Evolutionary conservation across 306 rosid species (phyloP).

Genomic region (Fragaria iinumae): DNA sequence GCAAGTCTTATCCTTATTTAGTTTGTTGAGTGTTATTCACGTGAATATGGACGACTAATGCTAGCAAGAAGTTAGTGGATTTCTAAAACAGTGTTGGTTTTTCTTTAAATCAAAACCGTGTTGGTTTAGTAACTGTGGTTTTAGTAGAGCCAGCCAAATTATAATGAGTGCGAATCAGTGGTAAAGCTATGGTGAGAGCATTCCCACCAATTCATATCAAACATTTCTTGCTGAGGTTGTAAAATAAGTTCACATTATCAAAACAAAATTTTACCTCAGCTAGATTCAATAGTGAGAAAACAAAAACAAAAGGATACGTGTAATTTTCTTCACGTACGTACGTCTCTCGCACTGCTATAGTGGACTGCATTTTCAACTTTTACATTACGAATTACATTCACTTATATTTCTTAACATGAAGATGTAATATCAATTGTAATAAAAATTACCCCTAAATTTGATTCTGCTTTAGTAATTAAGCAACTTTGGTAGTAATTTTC

Average conservation of each 20-base stretch:
- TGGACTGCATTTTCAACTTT: not conserved
- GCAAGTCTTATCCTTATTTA: not conserved
- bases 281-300: not conserved
- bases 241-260: no score
- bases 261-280: not conserved
- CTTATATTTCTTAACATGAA: no score
- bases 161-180: not conserved
- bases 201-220: no score
- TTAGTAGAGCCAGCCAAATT: not conserved
- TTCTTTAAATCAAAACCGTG: not conserved
- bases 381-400: not conserved
- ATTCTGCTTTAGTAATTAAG: not conserved
- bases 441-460: not conserved
- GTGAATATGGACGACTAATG: not conserved
- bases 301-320: not conserved
- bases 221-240: no score
- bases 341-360: not conserved
- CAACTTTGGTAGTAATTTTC: not conserved
- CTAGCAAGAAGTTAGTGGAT: not conserved
- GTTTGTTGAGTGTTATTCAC: not conserved
- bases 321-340: not conserved
- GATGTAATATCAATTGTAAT: not conserved
- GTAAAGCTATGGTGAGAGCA: not conserved
- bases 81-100: not conserved
- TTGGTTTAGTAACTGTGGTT: not conserved